Evolutionary conservation across 352 stramenopile genomes (phyloP), one percentile per base, ranked within the genome.

Genomic region (Elongisporangium senticosum): DNA sequence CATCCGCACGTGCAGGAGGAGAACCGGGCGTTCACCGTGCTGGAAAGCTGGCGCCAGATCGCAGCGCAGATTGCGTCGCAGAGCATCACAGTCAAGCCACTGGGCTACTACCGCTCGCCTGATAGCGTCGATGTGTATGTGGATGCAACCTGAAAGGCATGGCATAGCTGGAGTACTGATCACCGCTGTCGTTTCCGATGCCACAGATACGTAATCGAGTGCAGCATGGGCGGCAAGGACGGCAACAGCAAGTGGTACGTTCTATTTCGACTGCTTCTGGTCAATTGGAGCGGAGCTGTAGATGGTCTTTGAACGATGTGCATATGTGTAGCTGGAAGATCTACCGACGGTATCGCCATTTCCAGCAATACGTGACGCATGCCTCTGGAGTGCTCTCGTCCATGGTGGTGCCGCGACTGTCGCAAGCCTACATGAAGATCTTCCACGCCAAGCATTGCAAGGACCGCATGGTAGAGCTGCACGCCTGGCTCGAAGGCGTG

Each of bases 271-370:
- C 13, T 11, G 3, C 0, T 43, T 19, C n/a, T 53, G 6, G 23
- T 7, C 19, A 13, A 2, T 7, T 13, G 47, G 23, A 11, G 21
- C 51, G 23, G 47, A 50, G 14, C 23, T 52, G 4, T 53, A n/a
- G 23, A 51, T 55, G 21, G 4, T 48, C 4, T 20, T 21, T 54
- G 17, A 15, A 21, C 19, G 7, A 28, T 19, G 8, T 26, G 6
- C 39, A 47, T 58, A 23, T 62, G 21, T 63, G 59, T 49, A 80
- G 70, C 37, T 94, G 84, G 84, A 90, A 90, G 59, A 86, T 94
- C 58, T 91, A 92, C 50, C 78, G 83, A 7, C 83, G 85, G n/a
- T 94, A 94, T 62, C 69, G 85, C 28, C 82, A 94, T 20, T 94
- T 94, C 69, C 75, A 94, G 55, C 69, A 77, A 53, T 91, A 90